phyloP scores from a whole-genome alignment of 768 basidiomycete genomes.

The Mycena crocata region DNA sequence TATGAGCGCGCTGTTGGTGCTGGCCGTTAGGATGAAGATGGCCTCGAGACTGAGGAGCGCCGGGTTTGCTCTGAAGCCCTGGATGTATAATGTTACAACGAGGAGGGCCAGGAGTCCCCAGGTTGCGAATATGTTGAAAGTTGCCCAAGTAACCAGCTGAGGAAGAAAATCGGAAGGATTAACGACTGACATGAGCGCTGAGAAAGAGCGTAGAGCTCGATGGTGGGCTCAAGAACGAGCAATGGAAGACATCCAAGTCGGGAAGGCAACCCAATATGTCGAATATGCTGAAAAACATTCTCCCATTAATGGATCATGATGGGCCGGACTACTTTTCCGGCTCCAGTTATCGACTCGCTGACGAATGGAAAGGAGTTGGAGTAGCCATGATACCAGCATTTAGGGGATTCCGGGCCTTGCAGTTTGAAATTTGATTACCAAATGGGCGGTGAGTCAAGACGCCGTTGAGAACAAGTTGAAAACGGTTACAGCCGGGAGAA shows the following conservation, averaged over 20 bases:
- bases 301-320: no score
- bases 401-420: no score
- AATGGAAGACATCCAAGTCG: background rate
- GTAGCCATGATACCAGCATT: no score
- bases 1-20: slow-evolving; percentile 7
- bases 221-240: background rate
- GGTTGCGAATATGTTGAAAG: slow-evolving; percentile 22
- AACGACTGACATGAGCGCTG: slow-evolving; percentile 12
- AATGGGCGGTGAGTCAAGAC: no score
- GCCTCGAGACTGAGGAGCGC: slow-evolving; percentile 23
- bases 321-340: no score
- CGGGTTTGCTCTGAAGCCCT: background rate
- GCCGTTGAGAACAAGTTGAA: no score
- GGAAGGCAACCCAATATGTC: background rate
- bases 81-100: slow-evolving; percentile 7
- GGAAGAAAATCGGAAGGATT: slow-evolving; percentile 18
- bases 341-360: no score
- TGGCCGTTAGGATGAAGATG: slow-evolving; percentile 20
- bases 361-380: no score
- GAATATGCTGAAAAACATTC: no score
- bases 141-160: slow-evolving; percentile 18
- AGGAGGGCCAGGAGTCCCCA: slow-evolving; percentile 7
- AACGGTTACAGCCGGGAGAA: no score
- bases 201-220: background rate
- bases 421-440: no score